Evolutionary conservation across 1,139 yeast genomes (phyloP).

Genomic region (Geotrichum klebahnii): DNA sequence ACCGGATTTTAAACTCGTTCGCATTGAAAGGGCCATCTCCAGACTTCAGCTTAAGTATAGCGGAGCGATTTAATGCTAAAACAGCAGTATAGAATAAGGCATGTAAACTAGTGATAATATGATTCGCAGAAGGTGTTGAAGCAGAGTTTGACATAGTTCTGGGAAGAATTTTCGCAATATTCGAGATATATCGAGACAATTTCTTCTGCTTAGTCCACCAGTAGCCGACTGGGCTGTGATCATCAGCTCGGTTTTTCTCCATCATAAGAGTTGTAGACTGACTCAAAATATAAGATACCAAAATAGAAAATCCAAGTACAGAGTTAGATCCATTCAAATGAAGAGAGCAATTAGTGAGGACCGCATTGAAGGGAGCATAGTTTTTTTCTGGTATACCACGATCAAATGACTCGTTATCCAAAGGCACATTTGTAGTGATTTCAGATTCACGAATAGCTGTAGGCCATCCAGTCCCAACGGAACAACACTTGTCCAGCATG

Average conservation of each 20-base stretch:
- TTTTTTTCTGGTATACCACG: slow-evolving; percentile 21
- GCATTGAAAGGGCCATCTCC: slow-evolving; percentile 22
- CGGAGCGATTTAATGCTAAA: slow-evolving; percentile 27
- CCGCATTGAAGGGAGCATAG: slow-evolving; percentile 19
- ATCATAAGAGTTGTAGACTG: slow-evolving; percentile 15
- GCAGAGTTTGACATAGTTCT: slow-evolving; percentile 19
- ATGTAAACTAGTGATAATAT: slow-evolving; percentile 23
- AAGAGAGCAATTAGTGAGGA: slow-evolving; percentile 22
- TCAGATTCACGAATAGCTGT: slow-evolving; percentile 26
- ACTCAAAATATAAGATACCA: slow-evolving; percentile 16
- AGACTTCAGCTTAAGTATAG: slow-evolving; percentile 14
- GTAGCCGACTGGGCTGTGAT: slow-evolving; percentile 21
- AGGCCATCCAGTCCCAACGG: slow-evolving; percentile 36
- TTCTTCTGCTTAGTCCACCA: slow-evolving; percentile 28
- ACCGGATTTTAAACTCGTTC: slow-evolving; percentile 24
- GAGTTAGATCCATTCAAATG: slow-evolving; percentile 10
- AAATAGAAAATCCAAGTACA: slow-evolving; percentile 10
- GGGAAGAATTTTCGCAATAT: slow-evolving; percentile 22
- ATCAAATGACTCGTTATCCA: slow-evolving; percentile 27
- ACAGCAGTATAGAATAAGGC: slow-evolving; percentile 27
- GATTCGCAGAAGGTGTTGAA: neutral
- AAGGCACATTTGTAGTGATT: slow-evolving; percentile 31
- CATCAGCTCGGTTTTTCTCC: slow-evolving; percentile 19
- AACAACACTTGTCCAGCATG: slow-evolving; percentile 31
- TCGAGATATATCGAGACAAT: slow-evolving; percentile 23